Evolutionary conservation across 805 yeast species (phyloP), one percentile per base, ranked within the genome.

Genomic region (Cyberlindnera bimundalis): DNA sequence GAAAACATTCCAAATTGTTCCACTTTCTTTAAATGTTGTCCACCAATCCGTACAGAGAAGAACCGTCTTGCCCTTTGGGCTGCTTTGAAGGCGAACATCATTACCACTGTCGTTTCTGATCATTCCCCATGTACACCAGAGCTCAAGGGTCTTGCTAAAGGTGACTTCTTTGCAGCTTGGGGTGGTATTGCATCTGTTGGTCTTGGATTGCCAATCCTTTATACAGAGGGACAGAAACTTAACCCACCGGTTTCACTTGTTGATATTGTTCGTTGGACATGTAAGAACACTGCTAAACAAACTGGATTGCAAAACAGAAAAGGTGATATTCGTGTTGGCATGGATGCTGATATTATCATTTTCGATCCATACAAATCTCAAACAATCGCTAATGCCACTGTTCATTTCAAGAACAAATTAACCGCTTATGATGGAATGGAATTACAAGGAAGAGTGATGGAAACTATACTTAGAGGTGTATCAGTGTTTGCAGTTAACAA

Each of bases 41-140:
- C 98, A 2, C 98, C 98, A 2, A 90, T 90, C 50, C 70, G 98
- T 46, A 68, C 84, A 2, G 80, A 82, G 47, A 71, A 72, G 32
- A 91, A 91, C 61, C 73, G 93, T 50, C 62, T 71, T 31, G 69
- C 74, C 27, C 71, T 90, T 33, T 91, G 97, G 97, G 65, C 73
- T 42, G 97, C 91, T 0, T 67, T 91, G 25, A 60, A 75, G 39
- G 71, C 71, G 17, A 79, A 78, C 27, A 66, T 80, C 24, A 81
- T 90, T 45, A 76, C 85, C 13, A 80, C 96, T 3, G 95, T 90
- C 5, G 97, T 91, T 6, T 84, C 95, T 11, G 98, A 90, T 61
- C 98, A 90, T 64, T 86, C 96, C 4, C 98, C 97, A 3, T 90
- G 98, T 64, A 87, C 96, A 0, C 96, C 97, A 0, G 87, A 87